Percentiles rank a stretch among this genome's conserved stretches.
phyloP scores from a whole-genome alignment of 371 early-diverging fungal genomes.

The Mortierella sp. region DNA sequence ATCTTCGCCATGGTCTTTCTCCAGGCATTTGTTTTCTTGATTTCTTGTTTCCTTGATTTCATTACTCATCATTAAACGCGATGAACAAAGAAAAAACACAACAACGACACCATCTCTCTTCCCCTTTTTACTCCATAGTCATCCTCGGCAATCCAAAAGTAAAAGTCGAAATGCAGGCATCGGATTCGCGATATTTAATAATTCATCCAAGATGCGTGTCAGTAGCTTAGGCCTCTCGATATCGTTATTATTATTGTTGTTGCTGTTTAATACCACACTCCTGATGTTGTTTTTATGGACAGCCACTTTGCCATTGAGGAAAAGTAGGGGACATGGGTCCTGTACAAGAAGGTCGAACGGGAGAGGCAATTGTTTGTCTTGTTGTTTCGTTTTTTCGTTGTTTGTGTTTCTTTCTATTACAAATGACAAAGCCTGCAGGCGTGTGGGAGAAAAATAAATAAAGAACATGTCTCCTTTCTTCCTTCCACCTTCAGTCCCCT shows the following conservation, averaged over 20 bases:
- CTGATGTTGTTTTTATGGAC: background rate
- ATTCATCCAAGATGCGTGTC: constrained; percentile 10
- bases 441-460: constrained; percentile 1
- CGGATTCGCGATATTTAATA: background rate
- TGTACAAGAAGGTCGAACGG: background rate
- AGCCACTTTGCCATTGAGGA: background rate
- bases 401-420: background rate
- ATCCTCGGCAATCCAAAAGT: no score
- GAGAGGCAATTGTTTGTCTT: background rate
- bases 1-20: background rate
- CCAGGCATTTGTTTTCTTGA: background rate
- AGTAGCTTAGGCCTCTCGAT: background rate
- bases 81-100: no score
- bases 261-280: background rate
- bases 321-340: background rate
- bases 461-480: background rate
- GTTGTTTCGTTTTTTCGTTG: background rate
- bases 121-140: no score
- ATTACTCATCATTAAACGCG: background rate
- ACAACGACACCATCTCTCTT: background rate
- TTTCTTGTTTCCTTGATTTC: background rate
- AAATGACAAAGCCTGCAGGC: constrained; percentile 14
- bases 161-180: background rate
- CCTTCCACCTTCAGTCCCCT: background rate
- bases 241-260: no score